Evolutionary conservation across 2,329 filamentous ascomycete genomes (phyloP).

Genomic region (Lasiodiplodia gonubiensis): DNA sequence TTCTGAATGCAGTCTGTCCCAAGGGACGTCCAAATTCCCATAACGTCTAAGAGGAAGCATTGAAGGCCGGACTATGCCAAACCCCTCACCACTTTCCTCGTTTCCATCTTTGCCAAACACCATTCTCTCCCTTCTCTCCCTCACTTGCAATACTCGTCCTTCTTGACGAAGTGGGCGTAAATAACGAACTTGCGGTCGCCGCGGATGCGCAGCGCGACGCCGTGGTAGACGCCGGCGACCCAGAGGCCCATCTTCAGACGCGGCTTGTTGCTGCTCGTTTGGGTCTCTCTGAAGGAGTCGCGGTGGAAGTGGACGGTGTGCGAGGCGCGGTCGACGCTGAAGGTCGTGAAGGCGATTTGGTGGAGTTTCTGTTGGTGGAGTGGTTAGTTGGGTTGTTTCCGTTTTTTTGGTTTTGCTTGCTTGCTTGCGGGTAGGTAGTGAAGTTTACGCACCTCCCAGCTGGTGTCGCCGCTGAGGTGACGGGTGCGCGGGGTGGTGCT

Average conservation of each 20-base stretch:
- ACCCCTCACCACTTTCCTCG: no score
- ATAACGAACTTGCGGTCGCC: slow-evolving; percentile 13
- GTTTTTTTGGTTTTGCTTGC: no score
- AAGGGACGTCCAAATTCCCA: no score
- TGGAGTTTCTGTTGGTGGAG: neutral
- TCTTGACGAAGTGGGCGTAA: slow-evolving; percentile 4
- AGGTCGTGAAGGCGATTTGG: neutral
- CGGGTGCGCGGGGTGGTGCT: neutral
- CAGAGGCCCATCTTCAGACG: neutral
- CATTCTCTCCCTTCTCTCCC: neutral
- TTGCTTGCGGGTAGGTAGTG: neutral
- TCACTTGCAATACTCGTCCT: neutral
- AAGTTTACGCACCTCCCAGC: slow-evolving; percentile 10
- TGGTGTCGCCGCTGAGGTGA: neutral
- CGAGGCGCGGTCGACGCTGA: neutral
- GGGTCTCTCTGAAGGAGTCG: neutral
- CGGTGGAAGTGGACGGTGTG: slow-evolving; percentile 1
- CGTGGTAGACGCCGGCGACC: slow-evolving; percentile 1
- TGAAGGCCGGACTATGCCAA: neutral
- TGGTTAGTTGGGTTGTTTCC: neutral
- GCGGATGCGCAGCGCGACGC: neutral
- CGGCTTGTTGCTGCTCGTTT: neutral
- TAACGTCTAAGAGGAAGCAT: no score
- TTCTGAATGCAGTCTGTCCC: no score
- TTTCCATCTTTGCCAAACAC: neutral